Evolutionary conservation across 345 rosid genomes (phyloP).

Genomic region (Carallia pectinifolia): DNA sequence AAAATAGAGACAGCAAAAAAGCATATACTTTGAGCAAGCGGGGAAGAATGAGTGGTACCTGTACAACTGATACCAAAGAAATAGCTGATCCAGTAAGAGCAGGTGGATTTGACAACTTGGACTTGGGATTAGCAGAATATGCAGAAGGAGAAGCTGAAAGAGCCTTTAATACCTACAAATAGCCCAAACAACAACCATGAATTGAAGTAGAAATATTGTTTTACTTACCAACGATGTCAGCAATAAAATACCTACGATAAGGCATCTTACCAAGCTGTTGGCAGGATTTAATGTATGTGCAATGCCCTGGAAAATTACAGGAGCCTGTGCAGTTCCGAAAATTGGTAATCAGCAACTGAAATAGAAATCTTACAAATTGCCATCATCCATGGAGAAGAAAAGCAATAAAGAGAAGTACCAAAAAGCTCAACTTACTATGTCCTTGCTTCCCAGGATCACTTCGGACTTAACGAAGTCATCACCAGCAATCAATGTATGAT

Average conservation of each 20-base stretch:
- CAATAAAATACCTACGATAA: no score
- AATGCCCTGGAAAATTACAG: conserved; percentile 52
- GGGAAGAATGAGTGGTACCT: conserved; percentile 23
- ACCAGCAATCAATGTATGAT: conserved; percentile 55
- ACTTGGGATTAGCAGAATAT: conserved; percentile 55
- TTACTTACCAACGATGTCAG: no score
- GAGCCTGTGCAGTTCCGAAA: conserved; percentile 35
- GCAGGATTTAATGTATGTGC: conserved; percentile 56
- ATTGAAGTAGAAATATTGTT: not conserved
- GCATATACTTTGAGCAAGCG: not conserved
- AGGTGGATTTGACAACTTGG: conserved; percentile 52
- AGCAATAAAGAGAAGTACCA: not conserved
- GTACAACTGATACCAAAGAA: conserved; percentile 58
- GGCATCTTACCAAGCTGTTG: conserved; percentile 39
- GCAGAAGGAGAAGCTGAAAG: conserved; percentile 62
- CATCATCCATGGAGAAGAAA: no score
- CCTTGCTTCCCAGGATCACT: conserved; percentile 47
- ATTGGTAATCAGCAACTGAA: not conserved
- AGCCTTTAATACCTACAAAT: conserved; percentile 48
- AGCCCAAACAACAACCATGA: not conserved
- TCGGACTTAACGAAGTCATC: conserved; percentile 52
- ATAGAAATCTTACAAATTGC: no score
- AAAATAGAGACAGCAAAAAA: no score
- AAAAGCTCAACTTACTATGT: conserved; percentile 35
- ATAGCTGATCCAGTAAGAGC: conserved; percentile 53